phyloP scores from a whole-genome alignment of 768 basidiomycete species.

The Boletus rubroflammeus region DNA sequence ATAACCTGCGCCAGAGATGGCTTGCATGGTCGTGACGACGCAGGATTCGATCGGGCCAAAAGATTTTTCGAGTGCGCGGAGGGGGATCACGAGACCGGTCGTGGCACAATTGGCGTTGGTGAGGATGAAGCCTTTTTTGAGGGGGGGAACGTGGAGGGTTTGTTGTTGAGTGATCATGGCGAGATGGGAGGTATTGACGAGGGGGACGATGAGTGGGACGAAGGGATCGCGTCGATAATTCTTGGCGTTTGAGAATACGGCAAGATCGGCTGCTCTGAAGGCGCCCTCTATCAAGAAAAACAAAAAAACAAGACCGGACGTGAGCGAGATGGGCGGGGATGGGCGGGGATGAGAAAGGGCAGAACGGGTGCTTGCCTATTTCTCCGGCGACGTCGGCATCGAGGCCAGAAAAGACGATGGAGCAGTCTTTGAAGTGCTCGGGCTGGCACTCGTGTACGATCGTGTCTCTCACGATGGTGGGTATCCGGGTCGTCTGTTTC shows the following conservation, averaged over 20 bases:
- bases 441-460: constrained; percentile 75
- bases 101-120: constrained; percentile 99
- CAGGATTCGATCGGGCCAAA: constrained; percentile 94
- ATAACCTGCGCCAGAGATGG: constrained; percentile 97
- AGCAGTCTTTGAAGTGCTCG: constrained; percentile 74
- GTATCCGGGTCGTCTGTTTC: constrained; percentile 85
- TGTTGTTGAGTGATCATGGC: constrained; percentile 83
- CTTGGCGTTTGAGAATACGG: constrained; percentile 97
- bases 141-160: constrained; percentile 57
- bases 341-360: too few species aligned
- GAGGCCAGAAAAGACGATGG: constrained; percentile 91
- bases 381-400: constrained; percentile 94
- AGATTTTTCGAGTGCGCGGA: constrained; percentile 80
- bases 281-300: constrained; percentile 52
- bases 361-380: constrained; percentile 58
- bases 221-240: constrained; percentile 89
- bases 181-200: constrained; percentile 87
- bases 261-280: constrained; percentile 82
- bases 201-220: constrained; percentile 93
- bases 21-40: constrained; percentile 94
- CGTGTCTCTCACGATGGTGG: constrained; percentile 48
- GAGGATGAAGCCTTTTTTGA: constrained; percentile 88
- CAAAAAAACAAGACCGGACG: background rate
- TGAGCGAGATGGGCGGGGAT: too few species aligned
- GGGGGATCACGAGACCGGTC: constrained; percentile 88